phyloP scores from a whole-genome alignment of 148 eudicot species.

The Rhododendron mucronatum region DNA sequence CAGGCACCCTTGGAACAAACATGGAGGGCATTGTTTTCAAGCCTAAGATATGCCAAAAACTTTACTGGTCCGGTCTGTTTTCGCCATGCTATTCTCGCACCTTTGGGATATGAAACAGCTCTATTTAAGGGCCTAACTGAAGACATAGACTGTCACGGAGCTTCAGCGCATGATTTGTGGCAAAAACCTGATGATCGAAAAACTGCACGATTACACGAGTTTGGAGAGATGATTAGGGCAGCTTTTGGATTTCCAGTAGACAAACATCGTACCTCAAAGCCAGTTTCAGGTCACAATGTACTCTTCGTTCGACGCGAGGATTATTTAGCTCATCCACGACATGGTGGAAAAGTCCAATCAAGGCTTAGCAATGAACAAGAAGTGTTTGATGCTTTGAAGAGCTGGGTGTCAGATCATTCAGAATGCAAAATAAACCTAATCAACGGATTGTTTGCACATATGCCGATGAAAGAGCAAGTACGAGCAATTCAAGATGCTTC shows the following conservation, averaged over 20 bases:
- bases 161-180: slow-evolving; percentile 70
- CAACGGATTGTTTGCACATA: slow-evolving; percentile 86
- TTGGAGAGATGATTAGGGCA: slow-evolving; percentile 93
- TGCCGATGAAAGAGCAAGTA: slow-evolving; percentile 92
- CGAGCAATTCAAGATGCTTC: slow-evolving; percentile 88
- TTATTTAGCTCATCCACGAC: slow-evolving; percentile 94
- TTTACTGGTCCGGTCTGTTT: slow-evolving; percentile 79
- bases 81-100: slow-evolving; percentile 75
- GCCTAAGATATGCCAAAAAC: slow-evolving; percentile 75
- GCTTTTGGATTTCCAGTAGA: slow-evolving; percentile 72
- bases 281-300: slow-evolving; percentile 48
- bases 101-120: slow-evolving; percentile 92
- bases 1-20: slow-evolving; percentile 94
- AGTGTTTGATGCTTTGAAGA: slow-evolving; percentile 61
- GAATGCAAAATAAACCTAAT: slow-evolving; percentile 59
- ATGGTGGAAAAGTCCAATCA: slow-evolving; percentile 80
- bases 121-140: slow-evolving; percentile 72
- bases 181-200: slow-evolving; percentile 59
- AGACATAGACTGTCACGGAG: slow-evolving; percentile 64
- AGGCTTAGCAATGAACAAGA: slow-evolving; percentile 84
- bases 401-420: slow-evolving; percentile 50
- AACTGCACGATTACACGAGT: slow-evolving; percentile 84
- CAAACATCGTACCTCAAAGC: slow-evolving; percentile 37
- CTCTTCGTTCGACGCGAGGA: slow-evolving; percentile 92
- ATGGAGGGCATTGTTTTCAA: slow-evolving; percentile 84